Base-by-base conservation (phyloP, 1,139 yeast species). In the Taphrina populina region DNA sequence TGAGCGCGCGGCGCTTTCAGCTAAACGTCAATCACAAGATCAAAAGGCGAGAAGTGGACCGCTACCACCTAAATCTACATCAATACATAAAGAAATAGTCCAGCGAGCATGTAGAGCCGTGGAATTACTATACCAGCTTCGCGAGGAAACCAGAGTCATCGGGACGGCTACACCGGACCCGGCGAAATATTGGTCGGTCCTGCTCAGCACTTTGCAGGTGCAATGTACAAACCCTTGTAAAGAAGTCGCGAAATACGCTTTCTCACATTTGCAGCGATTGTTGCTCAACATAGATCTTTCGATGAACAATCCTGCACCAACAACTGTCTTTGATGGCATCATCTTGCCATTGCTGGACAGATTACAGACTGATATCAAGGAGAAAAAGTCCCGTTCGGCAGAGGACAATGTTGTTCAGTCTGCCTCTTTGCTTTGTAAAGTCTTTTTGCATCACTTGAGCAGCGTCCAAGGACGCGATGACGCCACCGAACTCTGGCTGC, bases 221-320 rank as follows among this genome's bases (percentile, higher is more conserved):
- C 96, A 88, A 69, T 86, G 96, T 66, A 78, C 85, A 67, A 88
- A 88, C 64, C 95, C 95, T 7, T 86, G 95, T 66, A 76, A 87
- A 33, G 88, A 84, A 65, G 74, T 88, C 10, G 74, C 96, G 44
- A 70, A 77, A 0, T 79, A 74, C 67, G 92, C 95, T 0, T 63
- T 71, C 45, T 62, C 58, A 71, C 76, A 57, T 66, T 77, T 15
- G 71, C 88, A 64, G 81, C 80, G 63, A 66, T 71, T 57, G 66
- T 26, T 49, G 10, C 19, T 49, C 32, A 27, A 33, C 15, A 32
- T 49, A 13, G 39, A 49, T 23, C 17, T 49, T 5, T 29, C 37
- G 4, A 26, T 6, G 1, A 34, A 15, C 8, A 7, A 30, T 13
- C 44, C 54, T 4, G n/a, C 27, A 21, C 39, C 46, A 30, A 36